Evolutionary conservation across 2,329 filamentous ascomycete species (phyloP).

Genomic region (Knufia petricola): DNA sequence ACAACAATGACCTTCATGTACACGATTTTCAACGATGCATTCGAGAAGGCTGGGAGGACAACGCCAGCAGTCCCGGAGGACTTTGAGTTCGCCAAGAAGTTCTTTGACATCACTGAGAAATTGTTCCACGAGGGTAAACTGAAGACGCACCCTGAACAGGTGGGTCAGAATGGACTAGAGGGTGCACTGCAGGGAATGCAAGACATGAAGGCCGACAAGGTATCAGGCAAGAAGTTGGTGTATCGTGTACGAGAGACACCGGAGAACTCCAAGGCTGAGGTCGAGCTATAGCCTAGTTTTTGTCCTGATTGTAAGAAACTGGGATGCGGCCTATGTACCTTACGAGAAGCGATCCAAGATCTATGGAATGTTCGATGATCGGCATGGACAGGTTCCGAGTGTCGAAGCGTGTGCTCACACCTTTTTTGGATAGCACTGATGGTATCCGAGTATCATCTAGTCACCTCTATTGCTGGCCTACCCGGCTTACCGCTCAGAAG

Average conservation of each 20-base stretch:
- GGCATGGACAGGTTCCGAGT: too few relatives aligned
- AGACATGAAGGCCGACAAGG: slow-evolving; percentile 35
- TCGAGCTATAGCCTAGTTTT: background rate
- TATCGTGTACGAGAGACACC: slow-evolving; percentile 30
- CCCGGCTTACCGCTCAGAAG: slow-evolving; percentile 65
- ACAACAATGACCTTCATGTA: slow-evolving; percentile 27
- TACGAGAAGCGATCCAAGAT: too few relatives aligned
- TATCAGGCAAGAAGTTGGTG: slow-evolving; percentile 41
- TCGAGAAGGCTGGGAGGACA: slow-evolving; percentile 14
- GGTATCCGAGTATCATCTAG: background rate
- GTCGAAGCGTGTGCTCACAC: too few relatives aligned
- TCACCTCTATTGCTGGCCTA: slow-evolving; percentile 34
- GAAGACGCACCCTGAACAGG: slow-evolving; percentile 34
- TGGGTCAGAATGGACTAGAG: slow-evolving; percentile 35
- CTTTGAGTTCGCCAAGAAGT: slow-evolving; percentile 34
- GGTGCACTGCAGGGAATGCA: slow-evolving; percentile 39
- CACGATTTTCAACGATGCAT: slow-evolving; percentile 28
- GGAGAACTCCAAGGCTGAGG: background rate
- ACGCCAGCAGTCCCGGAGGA: slow-evolving; percentile 27
- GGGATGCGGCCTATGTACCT: too few relatives aligned
- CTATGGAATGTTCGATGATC: too few relatives aligned
- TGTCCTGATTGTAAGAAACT: background rate
- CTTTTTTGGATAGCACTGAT: too few relatives aligned
- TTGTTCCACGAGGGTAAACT: slow-evolving; percentile 37
- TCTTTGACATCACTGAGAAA: slow-evolving; percentile 31